A percentile compares a stretch with the other conserved stretches of the same genome.
Conservation (phyloP, 352 stramenopile genomes). For the Globisporangium canariense region DNA sequence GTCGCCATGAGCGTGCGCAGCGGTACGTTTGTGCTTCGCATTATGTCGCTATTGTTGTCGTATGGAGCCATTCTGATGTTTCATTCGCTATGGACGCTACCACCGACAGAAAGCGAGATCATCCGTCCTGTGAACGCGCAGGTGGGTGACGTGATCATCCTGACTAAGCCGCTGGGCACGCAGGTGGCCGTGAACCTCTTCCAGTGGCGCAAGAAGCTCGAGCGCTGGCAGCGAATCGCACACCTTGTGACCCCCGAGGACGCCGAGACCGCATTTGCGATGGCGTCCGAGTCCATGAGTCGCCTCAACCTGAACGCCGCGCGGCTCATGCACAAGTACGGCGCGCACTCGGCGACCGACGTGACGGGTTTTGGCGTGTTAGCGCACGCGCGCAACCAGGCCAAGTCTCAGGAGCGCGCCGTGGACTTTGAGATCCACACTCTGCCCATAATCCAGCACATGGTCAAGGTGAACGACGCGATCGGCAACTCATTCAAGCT, state of each 20-base stretch:
- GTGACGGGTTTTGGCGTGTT: constrained; percentile 96
- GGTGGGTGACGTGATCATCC: constrained; percentile 88
- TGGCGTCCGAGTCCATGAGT: constrained; percentile 92
- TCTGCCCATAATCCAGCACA: constrained; percentile 91
- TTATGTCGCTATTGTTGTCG: not conserved
- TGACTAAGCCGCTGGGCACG: constrained; percentile 94
- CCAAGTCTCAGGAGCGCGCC: constrained; percentile 86
- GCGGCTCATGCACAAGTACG: constrained; percentile 91
- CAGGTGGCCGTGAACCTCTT: constrained; percentile 93
- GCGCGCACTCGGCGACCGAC: constrained; percentile 92
- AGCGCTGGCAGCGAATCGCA: constrained; percentile 77
- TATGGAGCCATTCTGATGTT: not conserved
- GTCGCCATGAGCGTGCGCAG: constrained; percentile 88
- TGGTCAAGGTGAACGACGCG: constrained; percentile 83
- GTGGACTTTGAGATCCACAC: constrained; percentile 93
- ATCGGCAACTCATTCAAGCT: constrained; percentile 93
- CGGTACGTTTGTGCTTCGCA: constrained; percentile 24
- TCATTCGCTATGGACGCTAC: not conserved
- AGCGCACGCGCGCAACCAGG: constrained; percentile 91
- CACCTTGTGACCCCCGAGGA: constrained; percentile 58
- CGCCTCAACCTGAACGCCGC: constrained; percentile 91
- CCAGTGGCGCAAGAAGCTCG: constrained; percentile 87
- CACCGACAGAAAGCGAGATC: constrained; percentile 59
- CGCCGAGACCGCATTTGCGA: constrained; percentile 88
- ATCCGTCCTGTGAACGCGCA: constrained; percentile 89